Base-by-base conservation (phyloP, 306 rosid genomes). In the Begonia peltatifolia region DNA sequence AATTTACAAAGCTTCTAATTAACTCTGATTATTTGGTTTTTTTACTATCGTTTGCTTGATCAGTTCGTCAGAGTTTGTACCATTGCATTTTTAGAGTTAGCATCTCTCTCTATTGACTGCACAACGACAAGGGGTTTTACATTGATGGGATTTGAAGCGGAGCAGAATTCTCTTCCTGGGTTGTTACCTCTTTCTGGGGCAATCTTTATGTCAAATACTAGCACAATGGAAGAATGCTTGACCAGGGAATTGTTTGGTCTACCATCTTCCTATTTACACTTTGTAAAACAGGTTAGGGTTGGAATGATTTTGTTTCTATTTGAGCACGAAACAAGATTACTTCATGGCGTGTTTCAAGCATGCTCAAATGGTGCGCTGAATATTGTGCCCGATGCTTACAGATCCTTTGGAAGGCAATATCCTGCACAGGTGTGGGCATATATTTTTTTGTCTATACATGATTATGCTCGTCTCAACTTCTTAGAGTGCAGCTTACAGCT, bases 331-430 rank as follows among this genome's bases (percentile, higher is more conserved):
- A 71, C 54, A 42, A 68, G 62, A 66, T 55, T 55, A 49, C 87
- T 77, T 46, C 68, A 81, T 38, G 87, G 87, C 41, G 87, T 81
- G 18, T 81, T 68, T 52, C 52, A 20, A 73, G 80, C 87, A 25
- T 12, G 57, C 15, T 57, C 71, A 58, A 72, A 74, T 47, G 87
- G 87, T 41, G 65, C 23, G 14, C 14, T 74, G 44, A 69, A 81
- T 58, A 71, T 77, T 14, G 73, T 63, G 51, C 79, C 81, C 36
- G 25, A 67, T 56, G 87, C 84, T 4, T 81, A 71, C 30, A 14
- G 69, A 25, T 56, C 68, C 43, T 50, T 17, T 4, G 71, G 77
- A 68, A 57, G 41, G 38, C 70, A 63, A 53, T 74, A 30, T 52
- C 77, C 84, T 15, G 84, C 81, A 47, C 87, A 81, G 84, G 87